These are phyloP conservation scores for Ascochyta clinopodiicola DNA, from an alignment of 2,329 filamentous ascomycete genomes.

Conservation along the genomic window DNA sequence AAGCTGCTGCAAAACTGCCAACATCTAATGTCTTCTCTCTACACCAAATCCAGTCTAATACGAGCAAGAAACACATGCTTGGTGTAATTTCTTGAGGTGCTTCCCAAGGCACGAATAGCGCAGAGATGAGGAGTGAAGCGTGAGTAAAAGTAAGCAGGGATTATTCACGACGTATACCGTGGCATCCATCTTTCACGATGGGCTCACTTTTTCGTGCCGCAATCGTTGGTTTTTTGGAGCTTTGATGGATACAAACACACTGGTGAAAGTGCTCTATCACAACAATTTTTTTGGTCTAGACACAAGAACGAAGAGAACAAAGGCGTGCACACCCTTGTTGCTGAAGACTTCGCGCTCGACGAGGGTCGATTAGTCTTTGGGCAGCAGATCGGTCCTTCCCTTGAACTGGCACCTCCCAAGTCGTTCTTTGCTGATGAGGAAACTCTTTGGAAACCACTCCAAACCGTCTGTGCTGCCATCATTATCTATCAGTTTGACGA, in stretches of 20 bases:
- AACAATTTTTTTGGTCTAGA: constrained; percentile 49
- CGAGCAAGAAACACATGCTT: constrained; percentile 30
- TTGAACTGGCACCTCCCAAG: constrained; percentile 37
- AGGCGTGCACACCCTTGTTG: no score
- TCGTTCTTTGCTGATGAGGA: constrained; percentile 57
- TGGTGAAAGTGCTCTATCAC: constrained; percentile 58
- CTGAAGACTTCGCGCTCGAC: constrained; percentile 14
- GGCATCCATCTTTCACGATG: constrained; percentile 40
- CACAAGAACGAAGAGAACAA: no score
- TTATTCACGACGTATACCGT: constrained; percentile 41
- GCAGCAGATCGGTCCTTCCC: constrained; percentile 36
- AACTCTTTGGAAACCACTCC: constrained; percentile 62
- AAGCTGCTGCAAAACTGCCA: background rate
- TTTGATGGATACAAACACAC: constrained; percentile 54
- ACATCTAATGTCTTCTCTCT: constrained; percentile 1
- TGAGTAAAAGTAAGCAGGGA: constrained; percentile 33
- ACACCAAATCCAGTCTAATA: constrained; percentile 21
- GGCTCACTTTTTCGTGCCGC: constrained; percentile 34
- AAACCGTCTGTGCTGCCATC: constrained; percentile 24
- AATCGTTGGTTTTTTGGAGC: constrained; percentile 39
- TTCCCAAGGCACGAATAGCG: constrained; percentile 31
- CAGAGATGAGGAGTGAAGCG: constrained; percentile 36
- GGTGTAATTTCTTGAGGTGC: constrained; percentile 25
- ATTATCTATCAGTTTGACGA: constrained; percentile 61
- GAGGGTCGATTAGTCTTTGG: constrained; percentile 23